Percentiles rank a stretch among this genome's conserved stretches.
phyloP scores from a whole-genome alignment of 169 alveolate species.

The Toxoplasma gondii region DNA sequence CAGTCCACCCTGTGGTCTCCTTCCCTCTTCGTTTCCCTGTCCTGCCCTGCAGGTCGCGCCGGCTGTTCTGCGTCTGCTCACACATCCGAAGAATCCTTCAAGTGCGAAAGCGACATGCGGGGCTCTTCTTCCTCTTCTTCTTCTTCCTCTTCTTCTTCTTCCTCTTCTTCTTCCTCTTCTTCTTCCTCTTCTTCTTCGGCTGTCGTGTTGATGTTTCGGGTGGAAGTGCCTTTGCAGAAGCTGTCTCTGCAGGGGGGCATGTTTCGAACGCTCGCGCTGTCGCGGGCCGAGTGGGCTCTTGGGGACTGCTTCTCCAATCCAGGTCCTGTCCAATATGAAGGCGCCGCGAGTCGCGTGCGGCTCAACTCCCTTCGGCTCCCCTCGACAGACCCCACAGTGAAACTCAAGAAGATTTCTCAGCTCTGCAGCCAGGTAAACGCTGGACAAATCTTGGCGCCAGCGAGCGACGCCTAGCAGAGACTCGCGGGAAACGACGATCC shows the following conservation, averaged over 20 bases:
- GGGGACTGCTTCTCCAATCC: conserved; percentile 79
- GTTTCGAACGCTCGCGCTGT: conserved; percentile 33
- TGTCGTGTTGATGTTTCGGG: conserved; percentile 63
- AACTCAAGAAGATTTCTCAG: background rate
- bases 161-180: background rate
- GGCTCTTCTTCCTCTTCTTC: too few species aligned
- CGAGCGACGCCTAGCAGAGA: too few species aligned
- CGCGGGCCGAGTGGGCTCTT: conserved; percentile 70
- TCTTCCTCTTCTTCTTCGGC: background rate
- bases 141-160: too few species aligned
- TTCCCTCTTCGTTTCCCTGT: too few species aligned
- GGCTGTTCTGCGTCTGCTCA: too few species aligned
- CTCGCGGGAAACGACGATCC: too few species aligned
- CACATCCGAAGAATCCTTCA: too few species aligned
- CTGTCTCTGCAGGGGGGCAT: conserved; percentile 69
- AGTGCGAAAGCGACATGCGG: background rate
- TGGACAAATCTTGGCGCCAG: background rate
- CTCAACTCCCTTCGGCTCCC: conserved; percentile 13
- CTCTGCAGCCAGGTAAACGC: conserved; percentile 1
- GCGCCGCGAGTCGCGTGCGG: conserved; percentile 21
- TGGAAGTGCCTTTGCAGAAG: conserved; percentile 73
- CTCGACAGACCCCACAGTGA: conserved; percentile 52
- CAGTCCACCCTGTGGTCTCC: too few species aligned
- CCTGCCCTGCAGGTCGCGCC: too few species aligned
- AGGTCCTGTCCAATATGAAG: conserved; percentile 78